These are phyloP conservation scores for Pythium folliculosum DNA, from an alignment of 352 stramenopile genomes.

Conservation along the genomic window DNA sequence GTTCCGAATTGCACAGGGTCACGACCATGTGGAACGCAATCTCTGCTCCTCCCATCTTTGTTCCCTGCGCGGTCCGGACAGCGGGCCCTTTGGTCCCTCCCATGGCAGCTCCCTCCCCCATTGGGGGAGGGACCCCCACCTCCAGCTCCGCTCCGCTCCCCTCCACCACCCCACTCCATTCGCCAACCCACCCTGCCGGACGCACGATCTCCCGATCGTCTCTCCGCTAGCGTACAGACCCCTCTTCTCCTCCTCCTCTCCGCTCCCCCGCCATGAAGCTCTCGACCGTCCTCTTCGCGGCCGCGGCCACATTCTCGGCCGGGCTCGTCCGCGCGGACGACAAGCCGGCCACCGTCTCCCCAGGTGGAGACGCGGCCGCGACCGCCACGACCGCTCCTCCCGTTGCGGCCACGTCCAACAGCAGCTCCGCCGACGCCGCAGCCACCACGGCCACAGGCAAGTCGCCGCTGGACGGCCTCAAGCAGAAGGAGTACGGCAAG, in stretches of 20 bases:
- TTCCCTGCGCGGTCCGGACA: not conserved
- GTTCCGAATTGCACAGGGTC: not conserved
- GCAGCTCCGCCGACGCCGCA: not conserved
- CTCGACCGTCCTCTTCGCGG: conserved; percentile 26
- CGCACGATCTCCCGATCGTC: conserved; percentile 6
- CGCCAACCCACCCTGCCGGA: conserved; percentile 9
- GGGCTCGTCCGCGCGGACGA: conserved; percentile 14
- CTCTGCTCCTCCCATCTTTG: conserved; percentile 16
- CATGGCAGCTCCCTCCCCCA: not conserved
- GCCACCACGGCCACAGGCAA: conserved; percentile 4
- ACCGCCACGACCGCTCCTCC: not conserved
- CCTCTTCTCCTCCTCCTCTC: conserved; percentile 3
- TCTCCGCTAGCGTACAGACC: not conserved
- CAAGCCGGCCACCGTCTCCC: conserved; percentile 6
- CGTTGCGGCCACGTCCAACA: not conserved
- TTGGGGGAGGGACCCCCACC: not conserved
- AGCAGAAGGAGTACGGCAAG: conserved; percentile 34
- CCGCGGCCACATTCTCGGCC: conserved; percentile 14
- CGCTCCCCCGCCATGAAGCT: conserved; percentile 31
- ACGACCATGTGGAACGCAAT: not conserved
- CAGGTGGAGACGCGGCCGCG: not conserved
- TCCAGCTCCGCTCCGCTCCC: not conserved
- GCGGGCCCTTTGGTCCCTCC: not conserved
- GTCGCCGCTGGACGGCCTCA: conserved; percentile 36
- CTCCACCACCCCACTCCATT: conserved; percentile 1